Evolutionary conservation across 2,329 filamentous ascomycete genomes (phyloP).

Genomic region (Ustulina deusta): DNA sequence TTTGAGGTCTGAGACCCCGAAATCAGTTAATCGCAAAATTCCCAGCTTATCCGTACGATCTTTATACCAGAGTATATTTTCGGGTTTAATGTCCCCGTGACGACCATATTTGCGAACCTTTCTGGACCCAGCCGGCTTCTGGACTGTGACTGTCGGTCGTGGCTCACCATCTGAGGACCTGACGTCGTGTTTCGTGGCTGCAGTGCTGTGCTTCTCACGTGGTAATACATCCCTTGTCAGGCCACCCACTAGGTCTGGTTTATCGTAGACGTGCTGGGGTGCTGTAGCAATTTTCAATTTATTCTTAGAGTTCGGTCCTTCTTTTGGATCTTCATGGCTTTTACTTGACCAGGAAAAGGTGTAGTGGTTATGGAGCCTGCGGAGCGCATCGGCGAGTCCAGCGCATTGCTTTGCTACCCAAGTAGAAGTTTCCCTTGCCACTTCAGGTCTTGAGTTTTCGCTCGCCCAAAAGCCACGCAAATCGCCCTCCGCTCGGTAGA

Average conservation of each 20-base stretch:
- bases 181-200: neutral
- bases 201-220: neutral
- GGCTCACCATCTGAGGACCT: neutral
- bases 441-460: neutral
- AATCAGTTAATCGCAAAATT: slow-evolving; percentile 20
- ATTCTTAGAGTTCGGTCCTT: neutral
- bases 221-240: neutral
- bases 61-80: slow-evolving; percentile 26
- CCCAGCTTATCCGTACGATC: slow-evolving; percentile 4
- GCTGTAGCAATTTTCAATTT: neutral
- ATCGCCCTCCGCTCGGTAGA: slow-evolving; percentile 22
- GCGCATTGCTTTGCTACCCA: slow-evolving; percentile 19
- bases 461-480: slow-evolving; percentile 15
- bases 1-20: slow-evolving; percentile 22
- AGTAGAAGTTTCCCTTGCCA: neutral
- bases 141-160: neutral
- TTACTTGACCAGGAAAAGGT: neutral
- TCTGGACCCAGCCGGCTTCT: neutral
- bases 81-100: slow-evolving; percentile 29
- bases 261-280: neutral
- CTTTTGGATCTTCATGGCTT: neutral
- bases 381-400: slow-evolving; percentile 19
- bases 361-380: slow-evolving; percentile 22
- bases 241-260: too few relatives aligned
- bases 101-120: slow-evolving; percentile 17